Base-by-base conservation (phyloP, 2,329 filamentous ascomycete genomes). In the Paecilomyces niveus region DNA sequence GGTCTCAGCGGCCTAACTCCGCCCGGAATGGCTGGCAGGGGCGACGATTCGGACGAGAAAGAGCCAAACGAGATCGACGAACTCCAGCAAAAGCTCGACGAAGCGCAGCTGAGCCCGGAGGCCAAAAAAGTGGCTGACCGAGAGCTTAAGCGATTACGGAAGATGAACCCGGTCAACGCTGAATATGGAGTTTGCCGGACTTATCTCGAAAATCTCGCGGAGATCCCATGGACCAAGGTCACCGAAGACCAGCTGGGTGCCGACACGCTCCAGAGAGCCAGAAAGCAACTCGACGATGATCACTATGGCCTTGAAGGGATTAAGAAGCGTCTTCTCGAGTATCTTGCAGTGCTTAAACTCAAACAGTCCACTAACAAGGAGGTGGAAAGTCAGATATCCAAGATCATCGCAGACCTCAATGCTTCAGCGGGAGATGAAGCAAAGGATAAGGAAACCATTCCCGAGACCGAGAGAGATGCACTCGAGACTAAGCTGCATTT, bases 241-340 rank as follows among this genome's bases (percentile, higher is more conserved):
- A 97, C 93, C 0, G 87, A 94, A 61, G 93, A 97, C 69, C 86
- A 91, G 32, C 83, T 99, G 2, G 91, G 92, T 7, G 83, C 85
- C 0, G 88, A 91, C 9, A 97, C 92, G 0, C 74, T 97, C 58
- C 81, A 83, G 59, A 84, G 83, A 65, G 94, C 94, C 6, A 86
- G 91, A 57, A 90, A 92, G 75, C 94, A 97, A 73, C 83, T 99
- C 5, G 92, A 99, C 68, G 88, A 95, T 63, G 94, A 99, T 70
- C 94, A 99, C 73, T 97, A 97, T 66, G 94, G 94, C 0, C 80
- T 99, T 13, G 92, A 97, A 61, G 95, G 93, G 75, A 93, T 99
- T 70, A 99, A 99, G 84, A 97, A 96, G 82, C 84, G 94, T 51
- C 76, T 99, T 22, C 82, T 99, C 4, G 95, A 97, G 73, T 99